Conservation (phyloP, 164 flowering plant species). For the Buxus sempervirens region DNA sequence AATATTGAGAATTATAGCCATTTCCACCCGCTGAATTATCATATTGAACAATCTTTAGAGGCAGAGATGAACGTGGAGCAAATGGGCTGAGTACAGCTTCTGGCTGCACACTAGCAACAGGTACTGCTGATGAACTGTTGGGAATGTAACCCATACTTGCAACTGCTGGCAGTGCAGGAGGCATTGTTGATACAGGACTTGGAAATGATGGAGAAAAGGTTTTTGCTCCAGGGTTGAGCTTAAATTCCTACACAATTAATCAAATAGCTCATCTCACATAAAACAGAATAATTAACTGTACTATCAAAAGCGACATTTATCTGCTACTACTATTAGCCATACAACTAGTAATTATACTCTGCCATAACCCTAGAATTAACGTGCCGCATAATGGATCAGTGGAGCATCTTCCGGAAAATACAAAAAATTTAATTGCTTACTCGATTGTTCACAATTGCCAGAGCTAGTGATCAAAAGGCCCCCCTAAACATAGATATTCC, state of each 20-base stretch:
- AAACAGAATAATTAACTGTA: constrained; percentile 1
- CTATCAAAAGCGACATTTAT: not conserved
- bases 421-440: no score
- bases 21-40: constrained; percentile 41
- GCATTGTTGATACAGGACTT: constrained; percentile 32
- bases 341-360: not conserved
- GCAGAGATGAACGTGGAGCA: constrained; percentile 43
- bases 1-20: constrained; percentile 43
- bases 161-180: constrained; percentile 31
- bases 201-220: constrained; percentile 57
- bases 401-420: no score
- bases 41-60: constrained; percentile 48
- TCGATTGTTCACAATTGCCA: not conserved
- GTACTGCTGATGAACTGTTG: constrained; percentile 34
- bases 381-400: not conserved
- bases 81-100: constrained; percentile 44
- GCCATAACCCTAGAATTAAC: no score
- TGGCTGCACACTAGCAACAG: constrained; percentile 39
- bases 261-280: not conserved
- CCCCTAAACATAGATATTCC: not conserved
- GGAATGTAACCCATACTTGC: constrained; percentile 41
- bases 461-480: not conserved
- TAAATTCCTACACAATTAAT: constrained; percentile 49
- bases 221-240: constrained; percentile 86
- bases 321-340: not conserved